Conservation (phyloP, 306 rosid species). For the Vigna trinervia region DNA sequence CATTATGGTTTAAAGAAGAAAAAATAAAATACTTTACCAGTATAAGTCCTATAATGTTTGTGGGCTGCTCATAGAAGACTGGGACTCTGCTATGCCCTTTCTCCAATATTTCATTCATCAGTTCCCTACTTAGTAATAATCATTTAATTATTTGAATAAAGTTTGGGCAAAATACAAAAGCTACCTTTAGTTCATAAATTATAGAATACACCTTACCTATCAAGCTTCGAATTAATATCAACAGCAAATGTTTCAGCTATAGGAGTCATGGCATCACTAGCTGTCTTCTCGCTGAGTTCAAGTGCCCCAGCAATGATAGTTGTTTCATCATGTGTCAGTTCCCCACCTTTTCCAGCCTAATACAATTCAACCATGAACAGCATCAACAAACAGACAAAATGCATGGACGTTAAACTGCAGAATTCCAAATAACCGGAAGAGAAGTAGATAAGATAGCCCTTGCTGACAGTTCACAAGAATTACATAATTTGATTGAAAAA, state of each 20-base stretch:
- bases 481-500: conserved; percentile 16
- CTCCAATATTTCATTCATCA: conserved; percentile 79
- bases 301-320: conserved; percentile 98
- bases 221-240: conserved; percentile 82
- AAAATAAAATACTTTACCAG: conserved; percentile 53
- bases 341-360: conserved; percentile 99
- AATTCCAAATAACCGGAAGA: conserved; percentile 34
- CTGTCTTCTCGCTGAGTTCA: conserved; percentile 83
- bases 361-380: conserved; percentile 46
- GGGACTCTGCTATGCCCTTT: conserved; percentile 98
- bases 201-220: conserved; percentile 58
- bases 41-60: conserved; percentile 86
- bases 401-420: conserved; percentile 23
- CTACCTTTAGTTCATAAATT: conserved; percentile 18
- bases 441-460: conserved; percentile 25
- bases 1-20: background rate
- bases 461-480: conserved; percentile 7
- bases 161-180: conserved; percentile 26
- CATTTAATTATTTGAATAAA: conserved; percentile 35
- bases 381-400: conserved; percentile 22
- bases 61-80: conserved; percentile 85
- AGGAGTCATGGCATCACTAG: conserved; percentile 89
- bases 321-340: conserved; percentile 96
- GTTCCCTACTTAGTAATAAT: conserved; percentile 56
- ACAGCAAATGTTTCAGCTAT: conserved; percentile 83